These are phyloP conservation scores for Hippophae gyantsensis DNA, from an alignment of 306 rosid genomes.

Conservation along the genomic window DNA sequence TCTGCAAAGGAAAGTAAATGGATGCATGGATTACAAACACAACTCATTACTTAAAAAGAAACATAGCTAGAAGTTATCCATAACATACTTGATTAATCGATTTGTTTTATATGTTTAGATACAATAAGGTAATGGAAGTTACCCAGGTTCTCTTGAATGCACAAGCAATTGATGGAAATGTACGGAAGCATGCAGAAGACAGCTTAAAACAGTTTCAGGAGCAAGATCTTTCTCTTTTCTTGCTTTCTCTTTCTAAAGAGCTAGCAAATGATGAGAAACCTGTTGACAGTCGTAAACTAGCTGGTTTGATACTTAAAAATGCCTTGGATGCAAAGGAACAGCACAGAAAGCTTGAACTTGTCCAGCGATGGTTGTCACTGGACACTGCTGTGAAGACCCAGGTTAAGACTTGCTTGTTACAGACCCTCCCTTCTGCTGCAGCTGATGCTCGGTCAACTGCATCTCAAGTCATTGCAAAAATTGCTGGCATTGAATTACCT, in stretches of 20 bases:
- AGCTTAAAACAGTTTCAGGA: constrained; percentile 81
- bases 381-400: constrained; percentile 56
- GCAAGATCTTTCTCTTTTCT: constrained; percentile 73
- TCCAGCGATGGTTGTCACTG: constrained; percentile 72
- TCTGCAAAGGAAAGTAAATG: too few relatives aligned
- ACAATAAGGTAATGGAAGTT: constrained; percentile 46
- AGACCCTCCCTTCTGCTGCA: constrained; percentile 55
- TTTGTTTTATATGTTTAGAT: constrained; percentile 8
- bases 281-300: constrained; percentile 78
- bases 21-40: too few relatives aligned
- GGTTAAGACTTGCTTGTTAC: constrained; percentile 61
- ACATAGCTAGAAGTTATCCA: neutral
- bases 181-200: constrained; percentile 80
- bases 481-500: constrained; percentile 88
- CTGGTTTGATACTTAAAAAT: constrained; percentile 80
- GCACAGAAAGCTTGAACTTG: constrained; percentile 63
- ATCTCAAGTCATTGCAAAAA: constrained; percentile 78
- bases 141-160: constrained; percentile 76
- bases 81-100: neutral
- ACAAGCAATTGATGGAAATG: constrained; percentile 66
- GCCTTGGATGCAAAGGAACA: constrained; percentile 90
- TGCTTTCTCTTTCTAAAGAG: constrained; percentile 74
- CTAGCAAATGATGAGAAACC: constrained; percentile 77
- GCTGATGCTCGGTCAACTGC: constrained; percentile 75
- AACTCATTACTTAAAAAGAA: too few relatives aligned